These are phyloP conservation scores for Apiospora rasikravindrae DNA, from an alignment of 2,329 filamentous ascomycete genomes.

Conservation along the genomic window DNA sequence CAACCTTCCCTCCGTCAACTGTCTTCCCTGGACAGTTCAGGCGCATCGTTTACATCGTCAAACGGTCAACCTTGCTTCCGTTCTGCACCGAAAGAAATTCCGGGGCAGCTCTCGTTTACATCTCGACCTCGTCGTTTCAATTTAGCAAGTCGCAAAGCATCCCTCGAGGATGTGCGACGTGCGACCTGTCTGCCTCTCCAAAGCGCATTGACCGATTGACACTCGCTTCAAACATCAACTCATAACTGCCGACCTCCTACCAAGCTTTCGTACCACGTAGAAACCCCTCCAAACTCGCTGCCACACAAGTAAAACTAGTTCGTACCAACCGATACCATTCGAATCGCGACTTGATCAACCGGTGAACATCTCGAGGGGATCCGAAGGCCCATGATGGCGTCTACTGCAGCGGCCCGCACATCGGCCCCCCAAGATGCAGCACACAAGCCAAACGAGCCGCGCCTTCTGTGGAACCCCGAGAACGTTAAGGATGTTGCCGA, in stretches of 20 bases:
- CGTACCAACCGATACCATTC: not conserved
- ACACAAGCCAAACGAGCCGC: slow-evolving; percentile 33
- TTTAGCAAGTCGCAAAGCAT: not conserved
- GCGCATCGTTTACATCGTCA: not conserved
- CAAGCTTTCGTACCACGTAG: not conserved
- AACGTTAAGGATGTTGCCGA: slow-evolving; percentile 96
- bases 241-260: not conserved
- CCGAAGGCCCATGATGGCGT: slow-evolving; percentile 30
- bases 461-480: slow-evolving; percentile 88
- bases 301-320: not conserved
- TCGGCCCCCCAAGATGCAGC: slow-evolving; percentile 29
- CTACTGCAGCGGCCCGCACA: slow-evolving; percentile 31
- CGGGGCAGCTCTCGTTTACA: not conserved
- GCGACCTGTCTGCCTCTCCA: not conserved
- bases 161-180: slow-evolving; percentile 11
- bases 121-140: not conserved
- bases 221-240: not conserved
- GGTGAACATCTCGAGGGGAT: not conserved
- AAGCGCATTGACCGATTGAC: not conserved
- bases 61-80: not conserved
- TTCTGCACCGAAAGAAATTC: not conserved
- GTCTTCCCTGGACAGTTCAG: not conserved
- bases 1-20: slow-evolving; percentile 3
- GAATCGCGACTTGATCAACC: not conserved
- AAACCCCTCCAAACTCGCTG: not conserved